Base-by-base conservation (phyloP, 129 eudicot species). In the Deinandra increscens region DNA sequence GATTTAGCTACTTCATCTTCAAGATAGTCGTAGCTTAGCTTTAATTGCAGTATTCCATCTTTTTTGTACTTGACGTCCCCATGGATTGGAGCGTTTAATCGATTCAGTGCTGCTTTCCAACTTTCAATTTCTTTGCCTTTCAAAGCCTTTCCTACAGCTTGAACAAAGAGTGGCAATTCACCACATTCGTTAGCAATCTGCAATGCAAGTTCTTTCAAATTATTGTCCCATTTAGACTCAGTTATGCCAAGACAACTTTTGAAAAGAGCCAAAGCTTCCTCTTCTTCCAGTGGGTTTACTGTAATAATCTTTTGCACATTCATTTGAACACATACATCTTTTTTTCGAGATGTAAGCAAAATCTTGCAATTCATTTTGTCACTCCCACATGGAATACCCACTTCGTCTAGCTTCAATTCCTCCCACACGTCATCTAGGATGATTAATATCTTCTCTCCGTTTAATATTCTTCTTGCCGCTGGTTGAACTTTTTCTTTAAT, bases 341-440 rank as follows among this genome's bases (percentile, higher is more conserved):
- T 7, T 6, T 49, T 72, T 72, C 70, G 61, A n/a, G 70, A 60
- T 0, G 77, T 60, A n/a, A 72, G 11, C 49, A 72, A 60, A 62
- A 72, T 38, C 60, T 72, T 72, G 61, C 62, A 72, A 23, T 63
- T 72, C 26, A 9, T 29, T 38, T 64, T 12, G 34, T 46, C 31
- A 46, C 6, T 54, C 48, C 45, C 68, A 19, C 68, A 58, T 42
- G 77, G 77, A 46, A 72, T 61, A 7, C 62, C 58, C 50, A 34
- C 14, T 0, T 46, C 45, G 0, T 9, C 58, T 10, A 60, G 62
- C 1, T 60, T 23, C 4, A 72, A 18, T 13, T 4, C 39, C 20
- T 51, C 61, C 78, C 71, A 73, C 2, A 73, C 23, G 19, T 73
- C 78, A 36, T 73, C 71, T 45, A 73, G 6, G 18, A 73, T 62